phyloP scores from a whole-genome alignment of 805 yeast genomes.

The Candida xiaguanensis region DNA sequence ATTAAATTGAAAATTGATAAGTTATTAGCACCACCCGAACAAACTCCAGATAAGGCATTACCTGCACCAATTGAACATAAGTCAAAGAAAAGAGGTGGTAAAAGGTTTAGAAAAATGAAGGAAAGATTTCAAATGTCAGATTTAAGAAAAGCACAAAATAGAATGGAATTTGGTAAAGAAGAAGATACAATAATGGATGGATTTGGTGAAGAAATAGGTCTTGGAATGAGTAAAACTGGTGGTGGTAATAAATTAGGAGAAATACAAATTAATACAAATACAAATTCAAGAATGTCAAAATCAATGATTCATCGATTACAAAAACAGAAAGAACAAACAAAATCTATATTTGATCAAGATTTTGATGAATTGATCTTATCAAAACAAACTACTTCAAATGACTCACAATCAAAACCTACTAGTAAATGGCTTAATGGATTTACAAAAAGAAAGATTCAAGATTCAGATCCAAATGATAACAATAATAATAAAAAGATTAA shows the following conservation, averaged over 20 bases:
- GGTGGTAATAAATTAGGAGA: slow-evolving; percentile 19
- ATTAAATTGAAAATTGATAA: slow-evolving; percentile 64
- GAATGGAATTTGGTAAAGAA: slow-evolving; percentile 74
- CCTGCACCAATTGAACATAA: slow-evolving; percentile 72
- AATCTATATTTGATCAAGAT: slow-evolving; percentile 11
- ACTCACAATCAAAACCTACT: not conserved
- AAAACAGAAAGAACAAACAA: slow-evolving; percentile 4
- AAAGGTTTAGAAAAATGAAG: slow-evolving; percentile 72
- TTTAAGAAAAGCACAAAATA: slow-evolving; percentile 75
- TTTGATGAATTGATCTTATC: slow-evolving; percentile 15
- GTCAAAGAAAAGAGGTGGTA: slow-evolving; percentile 85
- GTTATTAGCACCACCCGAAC: slow-evolving; percentile 73
- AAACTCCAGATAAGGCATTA: slow-evolving; percentile 55
- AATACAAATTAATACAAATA: slow-evolving; percentile 40
- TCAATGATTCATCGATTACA: slow-evolving; percentile 50
- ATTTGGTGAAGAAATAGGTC: slow-evolving; percentile 77
- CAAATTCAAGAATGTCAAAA: slow-evolving; percentile 59
- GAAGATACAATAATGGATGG: slow-evolving; percentile 62
- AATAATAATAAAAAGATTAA: not conserved
- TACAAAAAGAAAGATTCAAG: slow-evolving; percentile 9
- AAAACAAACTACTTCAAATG: slow-evolving; percentile 2
- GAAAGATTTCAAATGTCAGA: slow-evolving; percentile 81
- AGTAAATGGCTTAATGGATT: slow-evolving; percentile 23
- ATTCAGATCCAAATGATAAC: not conserved
- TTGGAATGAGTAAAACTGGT: slow-evolving; percentile 61